phyloP scores from a whole-genome alignment of 306 rosid species.

The Pyrus pyrifolia region DNA sequence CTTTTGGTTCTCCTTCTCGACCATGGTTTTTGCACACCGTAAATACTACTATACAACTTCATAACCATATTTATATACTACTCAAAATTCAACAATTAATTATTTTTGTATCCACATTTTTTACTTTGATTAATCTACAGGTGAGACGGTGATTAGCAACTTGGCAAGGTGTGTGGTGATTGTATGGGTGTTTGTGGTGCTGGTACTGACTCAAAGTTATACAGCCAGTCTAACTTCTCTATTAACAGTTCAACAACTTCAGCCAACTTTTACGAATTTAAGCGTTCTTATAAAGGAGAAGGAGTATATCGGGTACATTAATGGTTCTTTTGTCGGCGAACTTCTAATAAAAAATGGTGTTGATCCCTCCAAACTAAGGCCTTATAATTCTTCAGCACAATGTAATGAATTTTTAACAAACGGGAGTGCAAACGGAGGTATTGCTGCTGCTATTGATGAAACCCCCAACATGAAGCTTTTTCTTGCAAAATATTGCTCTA shows the following conservation, averaged over 20 bases:
- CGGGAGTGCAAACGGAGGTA: constrained; percentile 22
- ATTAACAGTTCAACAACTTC: constrained; percentile 46
- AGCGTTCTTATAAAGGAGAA: constrained; percentile 17
- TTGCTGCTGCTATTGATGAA: constrained; percentile 40
- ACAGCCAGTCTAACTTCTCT: constrained; percentile 58
- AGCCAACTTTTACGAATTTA: constrained; percentile 33
- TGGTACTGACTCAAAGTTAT: constrained; percentile 55
- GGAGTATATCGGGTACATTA: constrained; percentile 40
- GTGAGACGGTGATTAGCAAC: constrained; percentile 51
- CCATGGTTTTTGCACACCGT: constrained; percentile 39
- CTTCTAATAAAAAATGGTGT: constrained; percentile 34
- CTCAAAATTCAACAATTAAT: neutral
- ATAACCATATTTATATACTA: neutral
- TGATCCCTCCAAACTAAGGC: constrained; percentile 15
- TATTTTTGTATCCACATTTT: neutral
- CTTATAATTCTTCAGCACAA: neutral
- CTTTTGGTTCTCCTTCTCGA: constrained; percentile 44
- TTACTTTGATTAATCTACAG: constrained; percentile 21
- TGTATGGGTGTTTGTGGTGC: constrained; percentile 60
- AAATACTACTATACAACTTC: constrained; percentile 3
- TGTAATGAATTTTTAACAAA: constrained; percentile 10
- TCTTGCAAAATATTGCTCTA: constrained; percentile 24
- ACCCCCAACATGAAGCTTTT: constrained; percentile 18
- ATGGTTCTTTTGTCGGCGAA: constrained; percentile 28
- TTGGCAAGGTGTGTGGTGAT: constrained; percentile 51